Evolutionary conservation across 1,139 yeast species (phyloP).

Genomic region (Kodamaea derodonti): DNA sequence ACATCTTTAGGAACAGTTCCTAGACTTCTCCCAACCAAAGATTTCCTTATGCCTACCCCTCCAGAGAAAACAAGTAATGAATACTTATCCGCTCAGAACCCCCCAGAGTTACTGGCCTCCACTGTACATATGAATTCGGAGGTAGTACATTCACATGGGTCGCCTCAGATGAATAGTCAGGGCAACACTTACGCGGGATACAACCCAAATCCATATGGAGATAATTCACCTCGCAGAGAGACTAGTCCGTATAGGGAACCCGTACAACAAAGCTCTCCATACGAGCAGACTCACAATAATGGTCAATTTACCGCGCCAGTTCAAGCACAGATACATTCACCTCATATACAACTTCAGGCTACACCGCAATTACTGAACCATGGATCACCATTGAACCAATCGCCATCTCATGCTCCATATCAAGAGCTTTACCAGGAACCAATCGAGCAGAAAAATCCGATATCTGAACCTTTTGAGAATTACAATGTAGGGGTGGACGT

Average conservation of each 20-base stretch:
- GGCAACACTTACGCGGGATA: too few relatives aligned
- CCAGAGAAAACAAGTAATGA: neutral
- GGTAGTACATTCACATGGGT: neutral
- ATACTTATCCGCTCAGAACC: neutral
- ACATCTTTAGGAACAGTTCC: conserved; percentile 2
- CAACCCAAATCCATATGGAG: too few relatives aligned
- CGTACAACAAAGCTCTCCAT: too few relatives aligned
- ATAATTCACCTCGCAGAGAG: too few relatives aligned
- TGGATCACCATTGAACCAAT: too few relatives aligned
- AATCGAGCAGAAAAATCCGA: conserved; percentile 6
- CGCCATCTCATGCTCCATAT: conserved; percentile 7
- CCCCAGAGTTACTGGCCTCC: neutral
- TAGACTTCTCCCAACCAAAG: neutral
- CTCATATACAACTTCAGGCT: too few relatives aligned
- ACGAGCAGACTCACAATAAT: too few relatives aligned
- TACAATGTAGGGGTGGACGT: conserved; percentile 16
- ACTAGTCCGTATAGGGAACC: too few relatives aligned
- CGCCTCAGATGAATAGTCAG: too few relatives aligned
- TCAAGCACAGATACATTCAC: too few relatives aligned
- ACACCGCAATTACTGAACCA: too few relatives aligned
- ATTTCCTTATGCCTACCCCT: neutral
- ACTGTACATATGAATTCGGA: neutral
- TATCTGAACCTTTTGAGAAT: conserved; percentile 28
- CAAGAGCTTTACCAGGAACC: conserved; percentile 20
- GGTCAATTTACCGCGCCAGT: too few relatives aligned